phyloP scores from a whole-genome alignment of 1,139 yeast genomes.

The Kurtzmaniella quercitrusa region DNA sequence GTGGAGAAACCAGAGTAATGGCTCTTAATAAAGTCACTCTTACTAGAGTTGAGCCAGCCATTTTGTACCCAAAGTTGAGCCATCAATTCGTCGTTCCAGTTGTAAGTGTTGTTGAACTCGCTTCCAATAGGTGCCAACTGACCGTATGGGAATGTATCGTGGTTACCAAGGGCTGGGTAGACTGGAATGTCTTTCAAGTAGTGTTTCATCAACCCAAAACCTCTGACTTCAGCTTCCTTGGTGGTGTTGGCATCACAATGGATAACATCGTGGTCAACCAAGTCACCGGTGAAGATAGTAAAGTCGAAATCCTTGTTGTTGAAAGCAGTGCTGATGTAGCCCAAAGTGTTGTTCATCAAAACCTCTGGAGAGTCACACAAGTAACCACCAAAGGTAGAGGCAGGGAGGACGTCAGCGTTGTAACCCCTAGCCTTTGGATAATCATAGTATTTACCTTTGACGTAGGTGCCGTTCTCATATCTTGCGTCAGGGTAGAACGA shows the following conservation, averaged over 20 bases:
- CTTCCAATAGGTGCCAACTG: constrained; percentile 52
- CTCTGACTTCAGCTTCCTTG: constrained; percentile 47
- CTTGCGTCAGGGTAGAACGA: constrained; percentile 31
- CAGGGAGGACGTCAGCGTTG: constrained; percentile 44
- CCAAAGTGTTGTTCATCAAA: constrained; percentile 52
- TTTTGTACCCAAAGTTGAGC: constrained; percentile 50
- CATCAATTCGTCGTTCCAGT: constrained; percentile 60
- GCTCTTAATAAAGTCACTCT: constrained; percentile 17
- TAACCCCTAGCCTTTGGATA: constrained; percentile 34
- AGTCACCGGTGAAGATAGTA: constrained; percentile 65
- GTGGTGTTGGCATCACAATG: constrained; percentile 46
- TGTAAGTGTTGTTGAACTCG: constrained; percentile 40
- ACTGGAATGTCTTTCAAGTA: constrained; percentile 53
- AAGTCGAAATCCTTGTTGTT: constrained; percentile 45
- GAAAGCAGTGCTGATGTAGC: constrained; percentile 35
- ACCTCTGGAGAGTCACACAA: constrained; percentile 62
- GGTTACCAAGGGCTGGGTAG: constrained; percentile 67
- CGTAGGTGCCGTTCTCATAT: constrained; percentile 30
- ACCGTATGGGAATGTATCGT: constrained; percentile 70
- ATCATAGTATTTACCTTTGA: constrained; percentile 40
- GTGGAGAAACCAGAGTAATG: constrained; percentile 66
- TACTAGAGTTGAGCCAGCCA: constrained; percentile 31
- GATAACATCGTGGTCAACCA: constrained; percentile 56
- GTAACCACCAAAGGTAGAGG: constrained; percentile 58
- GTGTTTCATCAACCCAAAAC: constrained; percentile 51